These are phyloP conservation scores for Magnusiomyces sp. DNA, from an alignment of 1,139 yeast species.

Conservation along the genomic window DNA sequence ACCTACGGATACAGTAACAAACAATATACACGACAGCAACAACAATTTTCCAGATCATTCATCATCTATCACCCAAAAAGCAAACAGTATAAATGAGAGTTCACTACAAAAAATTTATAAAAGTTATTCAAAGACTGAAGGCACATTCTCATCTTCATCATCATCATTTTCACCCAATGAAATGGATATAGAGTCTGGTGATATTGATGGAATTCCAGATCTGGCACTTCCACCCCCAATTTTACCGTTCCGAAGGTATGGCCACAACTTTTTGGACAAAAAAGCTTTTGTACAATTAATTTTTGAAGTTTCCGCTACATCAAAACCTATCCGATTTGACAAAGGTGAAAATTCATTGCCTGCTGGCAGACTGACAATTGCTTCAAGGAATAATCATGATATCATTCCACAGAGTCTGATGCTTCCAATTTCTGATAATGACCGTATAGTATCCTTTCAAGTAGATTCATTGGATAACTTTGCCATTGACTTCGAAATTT, in stretches of 20 bases:
- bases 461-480: constrained; percentile 73
- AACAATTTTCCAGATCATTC: background rate
- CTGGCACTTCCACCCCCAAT: constrained; percentile 92
- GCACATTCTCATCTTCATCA: background rate
- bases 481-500: constrained; percentile 79
- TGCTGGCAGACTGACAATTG: constrained; percentile 61
- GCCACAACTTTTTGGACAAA: constrained; percentile 89
- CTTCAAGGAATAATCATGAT: constrained; percentile 46
- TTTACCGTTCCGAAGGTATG: constrained; percentile 84
- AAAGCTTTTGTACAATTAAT: constrained; percentile 74
- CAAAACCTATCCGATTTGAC: constrained; percentile 29
- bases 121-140: no score
- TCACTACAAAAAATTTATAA: no score
- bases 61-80: background rate
- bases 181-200: constrained; percentile 27
- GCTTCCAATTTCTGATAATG: constrained; percentile 68
- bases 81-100: background rate
- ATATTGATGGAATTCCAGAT: constrained; percentile 75
- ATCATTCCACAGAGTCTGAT: constrained; percentile 80
- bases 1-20: background rate
- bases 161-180: constrained; percentile 14
- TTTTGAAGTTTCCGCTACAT: constrained; percentile 44
- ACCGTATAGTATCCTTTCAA: constrained; percentile 73
- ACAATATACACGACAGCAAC: background rate
- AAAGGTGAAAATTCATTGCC: constrained; percentile 32